Evolutionary conservation across 352 stramenopile genomes (phyloP).

Genomic region (Pythium dissotocum): DNA sequence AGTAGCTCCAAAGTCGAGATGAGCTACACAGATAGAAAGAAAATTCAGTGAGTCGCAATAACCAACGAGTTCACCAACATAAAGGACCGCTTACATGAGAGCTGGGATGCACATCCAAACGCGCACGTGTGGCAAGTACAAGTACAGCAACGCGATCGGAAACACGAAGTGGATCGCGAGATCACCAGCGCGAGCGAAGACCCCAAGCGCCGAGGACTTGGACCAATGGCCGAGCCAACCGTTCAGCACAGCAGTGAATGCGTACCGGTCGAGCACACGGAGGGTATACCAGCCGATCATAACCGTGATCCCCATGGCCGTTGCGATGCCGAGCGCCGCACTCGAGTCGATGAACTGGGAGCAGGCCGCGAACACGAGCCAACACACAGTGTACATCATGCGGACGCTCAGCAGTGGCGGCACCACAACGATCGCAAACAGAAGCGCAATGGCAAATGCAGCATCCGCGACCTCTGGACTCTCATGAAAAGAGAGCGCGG

Average conservation of each 20-base stretch:
- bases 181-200: slow-evolving; percentile 58
- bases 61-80: neutral
- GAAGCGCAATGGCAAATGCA: slow-evolving; percentile 43
- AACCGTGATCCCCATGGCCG: slow-evolving; percentile 81
- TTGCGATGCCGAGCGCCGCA: slow-evolving; percentile 68
- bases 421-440: slow-evolving; percentile 65
- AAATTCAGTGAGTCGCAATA: neutral
- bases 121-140: slow-evolving; percentile 69
- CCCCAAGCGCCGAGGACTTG: slow-evolving; percentile 50
- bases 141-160: slow-evolving; percentile 63
- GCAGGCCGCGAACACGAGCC: slow-evolving; percentile 59
- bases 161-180: slow-evolving; percentile 62
- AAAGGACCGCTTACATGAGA: slow-evolving; percentile 50
- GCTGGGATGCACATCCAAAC: slow-evolving; percentile 81
- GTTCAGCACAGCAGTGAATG: slow-evolving; percentile 77
- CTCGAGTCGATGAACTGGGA: slow-evolving; percentile 56
- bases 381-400: slow-evolving; percentile 82
- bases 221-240: slow-evolving; percentile 75
- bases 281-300: slow-evolving; percentile 87
- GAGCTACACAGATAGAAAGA: slow-evolving; percentile 37
- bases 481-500: slow-evolving; percentile 1
- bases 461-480: slow-evolving; percentile 34
- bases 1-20: slow-evolving; percentile 72
- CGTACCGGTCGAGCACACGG: slow-evolving; percentile 70
- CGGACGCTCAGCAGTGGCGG: slow-evolving; percentile 63